Conservation (phyloP, 1,139 yeast genomes). For the Protomyces gravidus region DNA sequence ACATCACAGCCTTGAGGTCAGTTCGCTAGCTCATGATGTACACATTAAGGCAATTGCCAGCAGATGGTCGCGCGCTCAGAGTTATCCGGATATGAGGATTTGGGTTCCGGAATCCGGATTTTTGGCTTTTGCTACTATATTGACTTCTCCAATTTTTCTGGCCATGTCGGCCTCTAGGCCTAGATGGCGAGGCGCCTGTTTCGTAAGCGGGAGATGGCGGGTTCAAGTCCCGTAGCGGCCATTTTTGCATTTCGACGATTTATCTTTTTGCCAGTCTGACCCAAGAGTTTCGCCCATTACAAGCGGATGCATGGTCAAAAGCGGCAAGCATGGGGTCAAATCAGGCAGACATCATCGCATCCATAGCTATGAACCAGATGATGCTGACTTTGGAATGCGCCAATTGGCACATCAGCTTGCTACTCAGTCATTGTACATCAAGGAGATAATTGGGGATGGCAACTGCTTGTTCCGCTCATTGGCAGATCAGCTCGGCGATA, state of each 20-base stretch:
- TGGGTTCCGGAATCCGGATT: background rate
- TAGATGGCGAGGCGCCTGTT: slow-evolving; percentile 6
- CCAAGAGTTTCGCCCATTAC: too few species aligned
- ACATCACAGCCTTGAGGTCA: background rate
- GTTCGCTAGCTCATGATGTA: background rate
- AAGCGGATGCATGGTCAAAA: too few species aligned
- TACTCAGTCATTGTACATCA: slow-evolving; percentile 42
- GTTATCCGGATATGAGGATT: too few species aligned
- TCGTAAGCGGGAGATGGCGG: slow-evolving; percentile 4
- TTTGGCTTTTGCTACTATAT: background rate
- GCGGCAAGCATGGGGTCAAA: too few species aligned
- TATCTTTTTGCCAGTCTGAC: too few species aligned
- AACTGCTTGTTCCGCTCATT: slow-evolving; percentile 46
- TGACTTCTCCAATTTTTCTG: background rate
- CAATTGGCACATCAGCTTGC: slow-evolving; percentile 37
- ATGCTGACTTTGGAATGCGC: slow-evolving; percentile 6
- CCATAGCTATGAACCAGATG: slow-evolving; percentile 5
- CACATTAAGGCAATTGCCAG: too few species aligned
- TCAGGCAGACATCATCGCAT: too few species aligned
- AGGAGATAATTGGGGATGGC: slow-evolving; percentile 45
- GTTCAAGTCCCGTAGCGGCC: slow-evolving; percentile 1
- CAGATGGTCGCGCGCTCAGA: too few species aligned
- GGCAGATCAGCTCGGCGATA: slow-evolving; percentile 45
- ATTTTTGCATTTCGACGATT: too few species aligned
- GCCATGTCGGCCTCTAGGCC: slow-evolving; percentile 1